Conservation (phyloP, 2,329 filamentous ascomycete species). For the Colletotrichum sidae region DNA sequence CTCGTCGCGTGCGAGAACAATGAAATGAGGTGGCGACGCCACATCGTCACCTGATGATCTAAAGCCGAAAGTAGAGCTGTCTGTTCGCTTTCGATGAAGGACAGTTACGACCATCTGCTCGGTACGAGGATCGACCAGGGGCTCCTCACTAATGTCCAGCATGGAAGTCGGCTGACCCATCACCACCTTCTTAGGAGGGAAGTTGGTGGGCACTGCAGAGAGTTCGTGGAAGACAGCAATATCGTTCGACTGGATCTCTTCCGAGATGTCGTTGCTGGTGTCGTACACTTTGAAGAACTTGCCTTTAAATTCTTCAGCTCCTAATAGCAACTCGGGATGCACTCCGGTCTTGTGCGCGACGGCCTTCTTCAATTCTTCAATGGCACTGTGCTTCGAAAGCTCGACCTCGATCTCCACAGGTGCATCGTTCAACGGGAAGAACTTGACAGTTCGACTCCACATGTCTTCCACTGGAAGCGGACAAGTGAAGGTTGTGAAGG, state of each 20-base stretch:
- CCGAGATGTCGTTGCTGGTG: slow-evolving; percentile 74
- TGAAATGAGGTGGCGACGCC: slow-evolving; percentile 71
- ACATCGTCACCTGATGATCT: slow-evolving; percentile 41
- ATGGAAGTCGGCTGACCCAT: slow-evolving; percentile 56
- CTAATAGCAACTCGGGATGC: slow-evolving; percentile 75
- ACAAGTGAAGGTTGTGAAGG: slow-evolving; percentile 93
- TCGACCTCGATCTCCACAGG: slow-evolving; percentile 83
- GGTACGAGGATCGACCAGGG: slow-evolving; percentile 63
- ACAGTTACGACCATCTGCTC: slow-evolving; percentile 78
- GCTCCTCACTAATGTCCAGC: slow-evolving; percentile 59
- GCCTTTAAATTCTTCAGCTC: slow-evolving; percentile 83
- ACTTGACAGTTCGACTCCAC: slow-evolving; percentile 81
- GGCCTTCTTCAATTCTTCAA: slow-evolving; percentile 76
- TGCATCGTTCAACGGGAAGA: slow-evolving; percentile 78
- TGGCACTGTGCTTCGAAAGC: slow-evolving; percentile 78
- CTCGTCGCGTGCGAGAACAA: slow-evolving; percentile 81
- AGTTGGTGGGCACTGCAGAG: slow-evolving; percentile 83
- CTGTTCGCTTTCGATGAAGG: slow-evolving; percentile 63
- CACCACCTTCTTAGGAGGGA: slow-evolving; percentile 66
- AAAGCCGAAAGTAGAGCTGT: slow-evolving; percentile 15
- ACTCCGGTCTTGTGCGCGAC: slow-evolving; percentile 76
- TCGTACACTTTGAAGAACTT: slow-evolving; percentile 91
- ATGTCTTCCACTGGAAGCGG: slow-evolving; percentile 89
- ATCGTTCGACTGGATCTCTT: slow-evolving; percentile 76
- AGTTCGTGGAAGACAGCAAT: slow-evolving; percentile 81